Percentiles rank a stretch among this genome's conserved stretches.
Conservation (phyloP, 2,329 filamentous ascomycete genomes). For the Diaporthe sp. region DNA sequence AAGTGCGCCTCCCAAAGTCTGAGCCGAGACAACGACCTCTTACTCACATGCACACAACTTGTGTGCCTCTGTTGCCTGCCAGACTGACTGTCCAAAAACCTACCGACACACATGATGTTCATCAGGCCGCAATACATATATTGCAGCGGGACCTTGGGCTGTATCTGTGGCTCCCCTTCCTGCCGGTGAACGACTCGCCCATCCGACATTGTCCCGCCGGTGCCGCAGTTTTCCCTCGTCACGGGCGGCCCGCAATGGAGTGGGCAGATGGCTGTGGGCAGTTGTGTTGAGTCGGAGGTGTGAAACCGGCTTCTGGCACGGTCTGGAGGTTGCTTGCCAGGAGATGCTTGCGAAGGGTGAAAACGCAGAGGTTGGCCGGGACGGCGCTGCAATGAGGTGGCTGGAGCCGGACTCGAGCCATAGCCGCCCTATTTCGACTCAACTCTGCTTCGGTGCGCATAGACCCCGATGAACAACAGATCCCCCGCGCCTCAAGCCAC, state of each 20-base stretch:
- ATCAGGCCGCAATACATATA: constrained; percentile 29
- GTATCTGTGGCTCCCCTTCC: constrained; percentile 2
- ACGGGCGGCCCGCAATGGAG: background rate
- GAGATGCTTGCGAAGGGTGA: constrained; percentile 24
- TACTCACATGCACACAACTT: background rate
- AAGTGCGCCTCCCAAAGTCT: background rate
- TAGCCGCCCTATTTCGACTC: background rate
- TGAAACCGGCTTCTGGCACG: constrained; percentile 28
- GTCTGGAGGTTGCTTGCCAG: constrained; percentile 17
- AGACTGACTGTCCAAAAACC: too few species aligned
- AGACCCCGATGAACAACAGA: background rate
- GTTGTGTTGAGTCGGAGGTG: constrained; percentile 20
- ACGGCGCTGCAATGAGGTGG: constrained; percentile 1
- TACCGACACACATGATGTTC: constrained; percentile 5
- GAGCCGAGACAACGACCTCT: background rate
- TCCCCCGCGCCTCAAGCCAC: background rate
- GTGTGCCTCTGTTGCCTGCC: background rate
- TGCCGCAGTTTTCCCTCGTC: constrained; percentile 12
- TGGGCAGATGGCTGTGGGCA: constrained; percentile 15
- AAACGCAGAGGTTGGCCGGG: constrained; percentile 17
- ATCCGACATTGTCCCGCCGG: constrained; percentile 15
- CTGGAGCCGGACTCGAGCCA: background rate
- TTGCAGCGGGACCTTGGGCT: constrained; percentile 25
- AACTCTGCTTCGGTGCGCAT: background rate
- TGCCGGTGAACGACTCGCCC: constrained; percentile 26